Conservation (phyloP, 2,329 filamentous ascomycete species). For the Rutstroemia sp. region DNA sequence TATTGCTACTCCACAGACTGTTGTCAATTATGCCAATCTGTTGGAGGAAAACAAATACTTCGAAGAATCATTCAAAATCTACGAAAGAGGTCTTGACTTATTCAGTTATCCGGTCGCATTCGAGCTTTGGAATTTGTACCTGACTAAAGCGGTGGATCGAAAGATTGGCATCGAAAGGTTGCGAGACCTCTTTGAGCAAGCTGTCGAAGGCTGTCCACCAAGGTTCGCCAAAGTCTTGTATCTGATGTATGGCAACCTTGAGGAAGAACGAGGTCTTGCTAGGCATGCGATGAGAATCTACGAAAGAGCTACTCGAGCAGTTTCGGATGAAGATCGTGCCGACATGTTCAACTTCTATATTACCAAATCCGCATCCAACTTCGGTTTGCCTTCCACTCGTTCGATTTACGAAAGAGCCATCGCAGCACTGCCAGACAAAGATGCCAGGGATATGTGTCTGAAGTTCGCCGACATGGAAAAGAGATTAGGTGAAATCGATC, state of each 20-base stretch:
- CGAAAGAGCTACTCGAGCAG: conserved; percentile 89
- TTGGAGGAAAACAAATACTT: conserved; percentile 92
- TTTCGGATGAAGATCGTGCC: conserved; percentile 86
- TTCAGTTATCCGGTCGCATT: conserved; percentile 98
- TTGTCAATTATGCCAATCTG: conserved; percentile 96
- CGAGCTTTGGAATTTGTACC: conserved; percentile 96
- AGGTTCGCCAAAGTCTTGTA: conserved; percentile 96
- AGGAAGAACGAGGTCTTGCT: conserved; percentile 90
- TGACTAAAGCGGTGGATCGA: conserved; percentile 93
- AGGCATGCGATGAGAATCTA: conserved; percentile 99
- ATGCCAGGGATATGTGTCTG: conserved; percentile 96
- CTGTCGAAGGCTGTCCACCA: conserved; percentile 86
- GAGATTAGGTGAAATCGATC: conserved; percentile 84
- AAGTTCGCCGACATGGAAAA: conserved; percentile 98
- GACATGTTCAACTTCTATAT: conserved; percentile 99
- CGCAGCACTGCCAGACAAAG: conserved; percentile 81
- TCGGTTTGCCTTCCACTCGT: conserved; percentile 87
- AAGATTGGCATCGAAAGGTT: conserved; percentile 93
- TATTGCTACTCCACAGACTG: conserved; percentile 95
- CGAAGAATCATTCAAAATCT: conserved; percentile 97
- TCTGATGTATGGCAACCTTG: conserved; percentile 95
- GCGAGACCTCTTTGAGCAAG: conserved; percentile 93
- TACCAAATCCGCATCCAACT: conserved; percentile 96
- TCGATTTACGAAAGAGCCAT: conserved; percentile 97
- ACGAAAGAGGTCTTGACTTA: conserved; percentile 92